These are phyloP conservation scores for Larix kaempferi DNA, from an alignment of 75 land plant genomes.

Conservation along the genomic window DNA sequence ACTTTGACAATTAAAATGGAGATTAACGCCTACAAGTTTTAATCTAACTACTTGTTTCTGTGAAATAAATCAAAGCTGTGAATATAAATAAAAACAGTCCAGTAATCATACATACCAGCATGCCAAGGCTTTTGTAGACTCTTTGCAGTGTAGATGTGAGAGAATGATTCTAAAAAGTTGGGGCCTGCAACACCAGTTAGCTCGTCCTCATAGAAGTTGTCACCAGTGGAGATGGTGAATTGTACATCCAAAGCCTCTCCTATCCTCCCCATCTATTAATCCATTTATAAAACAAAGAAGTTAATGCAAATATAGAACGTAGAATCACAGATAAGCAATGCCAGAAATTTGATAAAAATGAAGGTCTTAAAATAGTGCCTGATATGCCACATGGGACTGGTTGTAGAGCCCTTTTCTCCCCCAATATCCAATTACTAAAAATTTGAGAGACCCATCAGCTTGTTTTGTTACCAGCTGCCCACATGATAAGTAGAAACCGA, in stretches of 20 bases:
- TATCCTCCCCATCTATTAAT: constrained; percentile 70
- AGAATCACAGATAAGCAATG: too few species aligned
- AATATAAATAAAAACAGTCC: background rate
- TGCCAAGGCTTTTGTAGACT: constrained; percentile 87
- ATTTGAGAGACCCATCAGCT: constrained; percentile 4
- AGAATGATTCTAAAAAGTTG: constrained; percentile 54
- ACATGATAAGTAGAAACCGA: too few species aligned
- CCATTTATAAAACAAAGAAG: background rate
- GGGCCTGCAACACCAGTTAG: constrained; percentile 45
- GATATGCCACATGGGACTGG: constrained; percentile 37
- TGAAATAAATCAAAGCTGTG: background rate
- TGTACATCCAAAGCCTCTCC: constrained; percentile 59
- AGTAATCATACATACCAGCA: constrained; percentile 32
- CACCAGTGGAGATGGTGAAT: constrained; percentile 84
- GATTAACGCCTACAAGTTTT: too few species aligned
- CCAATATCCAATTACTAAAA: constrained; percentile 60
- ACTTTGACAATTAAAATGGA: too few species aligned
- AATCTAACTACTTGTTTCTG: too few species aligned
- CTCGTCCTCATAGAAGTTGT: constrained; percentile 84
- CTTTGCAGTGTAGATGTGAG: constrained; percentile 73
- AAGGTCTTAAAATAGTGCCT: constrained; percentile 18
- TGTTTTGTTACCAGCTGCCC: background rate
- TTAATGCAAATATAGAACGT: too few species aligned
- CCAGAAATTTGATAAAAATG: too few species aligned
- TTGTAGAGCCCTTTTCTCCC: constrained; percentile 34